Conservation (phyloP, 2,329 filamentous ascomycete genomes). For the Alternaria gaisen region DNA sequence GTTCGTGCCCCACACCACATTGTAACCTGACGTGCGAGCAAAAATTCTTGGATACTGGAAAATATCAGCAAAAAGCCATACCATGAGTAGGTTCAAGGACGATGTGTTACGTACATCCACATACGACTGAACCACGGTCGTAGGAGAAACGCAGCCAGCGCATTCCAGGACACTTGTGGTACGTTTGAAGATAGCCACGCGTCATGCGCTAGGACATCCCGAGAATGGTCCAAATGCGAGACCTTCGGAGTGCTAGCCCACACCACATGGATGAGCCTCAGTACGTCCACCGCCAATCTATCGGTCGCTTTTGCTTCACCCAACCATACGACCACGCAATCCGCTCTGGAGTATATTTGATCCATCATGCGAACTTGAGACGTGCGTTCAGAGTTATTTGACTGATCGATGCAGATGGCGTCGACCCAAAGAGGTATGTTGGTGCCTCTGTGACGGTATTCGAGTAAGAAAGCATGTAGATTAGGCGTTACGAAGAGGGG, state of each 20-base stretch:
- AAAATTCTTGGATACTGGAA: neutral
- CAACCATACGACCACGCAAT: neutral
- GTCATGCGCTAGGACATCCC: neutral
- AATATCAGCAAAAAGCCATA: neutral
- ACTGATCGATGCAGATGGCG: neutral
- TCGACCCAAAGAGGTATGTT: neutral
- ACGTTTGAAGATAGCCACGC: neutral
- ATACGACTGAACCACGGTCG: neutral
- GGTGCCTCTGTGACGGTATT: neutral
- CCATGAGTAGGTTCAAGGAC: no score
- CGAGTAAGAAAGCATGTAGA: neutral
- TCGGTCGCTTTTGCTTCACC: neutral
- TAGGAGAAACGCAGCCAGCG: neutral
- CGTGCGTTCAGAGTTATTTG: neutral
- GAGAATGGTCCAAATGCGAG: neutral
- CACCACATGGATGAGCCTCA: neutral
- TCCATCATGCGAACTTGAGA: constrained; percentile 1
- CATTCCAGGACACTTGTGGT: neutral
- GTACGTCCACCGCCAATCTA: neutral
- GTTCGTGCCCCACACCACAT: neutral
- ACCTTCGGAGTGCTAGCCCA: neutral
- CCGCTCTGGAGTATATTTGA: neutral
- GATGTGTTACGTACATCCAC: neutral
- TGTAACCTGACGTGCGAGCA: neutral
- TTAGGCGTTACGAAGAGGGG: neutral